Conservation (phyloP, 2,329 filamentous ascomycete genomes). For the Cladosporium cucumerinum region DNA sequence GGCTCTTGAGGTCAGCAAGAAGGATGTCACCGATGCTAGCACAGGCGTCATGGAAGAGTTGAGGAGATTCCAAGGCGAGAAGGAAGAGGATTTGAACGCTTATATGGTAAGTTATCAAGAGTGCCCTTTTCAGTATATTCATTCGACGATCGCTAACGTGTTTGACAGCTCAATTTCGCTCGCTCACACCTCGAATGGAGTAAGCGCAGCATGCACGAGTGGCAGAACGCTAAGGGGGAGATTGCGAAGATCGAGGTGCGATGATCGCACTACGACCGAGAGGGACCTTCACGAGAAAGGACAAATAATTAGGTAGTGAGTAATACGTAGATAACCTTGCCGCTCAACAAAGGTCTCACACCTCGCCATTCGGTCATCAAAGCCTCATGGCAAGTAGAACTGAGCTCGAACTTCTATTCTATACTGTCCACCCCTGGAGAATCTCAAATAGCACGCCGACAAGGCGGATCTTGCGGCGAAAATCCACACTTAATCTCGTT, state of each 20-base stretch:
- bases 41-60: conserved; percentile 83
- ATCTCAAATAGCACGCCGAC: background rate
- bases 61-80: conserved; percentile 88
- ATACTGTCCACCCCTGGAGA: background rate
- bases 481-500: too few species aligned
- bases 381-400: background rate
- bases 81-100: conserved; percentile 86
- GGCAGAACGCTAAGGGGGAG: conserved; percentile 85
- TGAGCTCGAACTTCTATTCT: background rate
- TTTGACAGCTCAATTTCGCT: conserved; percentile 75
- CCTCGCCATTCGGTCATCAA: too few species aligned
- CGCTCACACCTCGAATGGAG: conserved; percentile 94
- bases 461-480: too few species aligned
- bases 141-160: background rate
- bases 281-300: background rate
- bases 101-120: conserved; percentile 75
- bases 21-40: conserved; percentile 92
- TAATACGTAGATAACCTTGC: conserved; percentile 7
- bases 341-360: background rate
- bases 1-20: conserved; percentile 80
- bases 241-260: conserved; percentile 75
- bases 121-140: background rate
- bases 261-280: conserved; percentile 4
- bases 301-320: background rate
- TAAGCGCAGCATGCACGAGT: conserved; percentile 82